These are phyloP conservation scores for Chimonanthus salicifolius DNA, from an alignment of 164 flowering plant species.

Conservation along the genomic window DNA sequence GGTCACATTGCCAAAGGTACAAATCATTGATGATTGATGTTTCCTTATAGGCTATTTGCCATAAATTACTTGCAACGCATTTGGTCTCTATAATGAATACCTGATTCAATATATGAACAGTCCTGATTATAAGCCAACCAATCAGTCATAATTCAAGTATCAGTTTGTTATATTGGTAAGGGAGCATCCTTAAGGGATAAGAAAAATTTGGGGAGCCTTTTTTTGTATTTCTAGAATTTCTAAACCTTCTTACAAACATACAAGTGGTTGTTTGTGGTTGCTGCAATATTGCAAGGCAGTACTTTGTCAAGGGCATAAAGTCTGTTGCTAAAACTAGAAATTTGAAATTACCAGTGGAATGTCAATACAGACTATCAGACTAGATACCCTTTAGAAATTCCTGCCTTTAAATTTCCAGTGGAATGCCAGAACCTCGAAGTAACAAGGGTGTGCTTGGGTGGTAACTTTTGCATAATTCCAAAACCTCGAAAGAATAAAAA, in stretches of 20 bases:
- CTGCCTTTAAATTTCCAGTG: too few species aligned
- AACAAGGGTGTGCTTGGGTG: too few species aligned
- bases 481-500: too few species aligned
- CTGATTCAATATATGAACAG: too few species aligned
- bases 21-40: constrained; percentile 2
- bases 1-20: constrained; percentile 44
- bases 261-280: not conserved
- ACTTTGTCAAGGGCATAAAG: not conserved
- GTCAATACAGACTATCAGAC: not conserved
- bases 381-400: too few species aligned
- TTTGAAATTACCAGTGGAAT: not conserved
- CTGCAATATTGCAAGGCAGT: not conserved
- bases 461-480: too few species aligned
- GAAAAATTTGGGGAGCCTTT: not conserved
- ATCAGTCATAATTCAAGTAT: not conserved
- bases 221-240: not conserved
- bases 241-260: not conserved
- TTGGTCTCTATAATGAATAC: not conserved
- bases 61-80: not conserved
- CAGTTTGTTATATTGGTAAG: not conserved
- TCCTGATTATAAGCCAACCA: not conserved
- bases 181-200: not conserved
- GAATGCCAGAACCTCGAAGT: too few species aligned
- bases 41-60: not conserved
- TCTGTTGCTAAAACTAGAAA: not conserved